Evolutionary conservation across 495 filamentous ascomycete genomes (phyloP).

Genomic region (Sporormia fimetaria): DNA sequence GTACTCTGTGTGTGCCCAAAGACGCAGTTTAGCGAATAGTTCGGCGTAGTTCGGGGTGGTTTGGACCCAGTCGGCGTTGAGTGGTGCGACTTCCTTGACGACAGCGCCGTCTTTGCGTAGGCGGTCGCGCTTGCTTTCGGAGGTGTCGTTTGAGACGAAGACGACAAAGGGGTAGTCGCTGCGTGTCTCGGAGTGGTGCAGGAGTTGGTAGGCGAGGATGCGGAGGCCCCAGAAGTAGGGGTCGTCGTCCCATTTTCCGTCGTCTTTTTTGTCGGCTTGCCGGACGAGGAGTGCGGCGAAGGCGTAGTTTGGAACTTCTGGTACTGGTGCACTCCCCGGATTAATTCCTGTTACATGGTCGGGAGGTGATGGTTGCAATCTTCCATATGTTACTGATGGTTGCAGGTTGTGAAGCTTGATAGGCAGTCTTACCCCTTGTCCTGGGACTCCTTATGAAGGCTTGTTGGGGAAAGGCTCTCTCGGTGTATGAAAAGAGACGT

Average conservation of each 20-base stretch:
- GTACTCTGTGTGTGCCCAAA: slow-evolving; percentile 24
- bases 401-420: too few relatives aligned
- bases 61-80: slow-evolving; percentile 18
- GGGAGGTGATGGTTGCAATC: too few relatives aligned
- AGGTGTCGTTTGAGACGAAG: slow-evolving; percentile 21
- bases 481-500: too few relatives aligned
- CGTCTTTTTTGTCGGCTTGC: slow-evolving; percentile 4
- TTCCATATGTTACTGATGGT: too few relatives aligned
- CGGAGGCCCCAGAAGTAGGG: slow-evolving; percentile 22
- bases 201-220: slow-evolving; percentile 27
- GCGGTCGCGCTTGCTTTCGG: slow-evolving; percentile 10
- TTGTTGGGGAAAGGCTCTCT: too few relatives aligned
- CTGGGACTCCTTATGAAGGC: too few relatives aligned
- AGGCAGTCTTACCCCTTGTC: too few relatives aligned
- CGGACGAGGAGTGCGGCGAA: slow-evolving; percentile 16
- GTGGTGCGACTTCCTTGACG: slow-evolving; percentile 14
- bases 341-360: too few relatives aligned
- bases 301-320: slow-evolving; percentile 11
- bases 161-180: slow-evolving; percentile 24
- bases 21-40: slow-evolving; percentile 23
- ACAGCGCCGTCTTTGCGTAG: slow-evolving; percentile 23
- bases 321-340: too few relatives aligned
- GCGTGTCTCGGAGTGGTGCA: slow-evolving; percentile 22
- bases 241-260: slow-evolving; percentile 6
- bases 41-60: slow-evolving; percentile 12